Evolutionary conservation across 2,329 filamentous ascomycete genomes (phyloP), one percentile per base, ranked within the genome.

Genomic region (Aspergillus fructus): DNA sequence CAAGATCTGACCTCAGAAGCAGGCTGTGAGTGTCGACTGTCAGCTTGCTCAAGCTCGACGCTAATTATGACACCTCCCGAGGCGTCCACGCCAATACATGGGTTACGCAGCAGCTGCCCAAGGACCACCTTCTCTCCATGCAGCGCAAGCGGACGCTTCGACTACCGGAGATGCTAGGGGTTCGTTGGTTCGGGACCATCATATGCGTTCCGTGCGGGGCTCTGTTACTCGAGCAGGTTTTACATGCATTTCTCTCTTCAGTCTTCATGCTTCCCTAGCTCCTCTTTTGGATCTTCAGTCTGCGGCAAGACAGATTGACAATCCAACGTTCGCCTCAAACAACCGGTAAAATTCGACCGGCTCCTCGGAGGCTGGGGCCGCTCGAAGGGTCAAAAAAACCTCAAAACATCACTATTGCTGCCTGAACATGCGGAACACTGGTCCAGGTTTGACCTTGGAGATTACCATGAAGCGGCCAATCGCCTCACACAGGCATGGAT

Each of bases 21-120:
- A 49, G 33, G 47, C 12, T 27, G 21, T 27, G 17, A 19, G 15
- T 11, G 4, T 13, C 37, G 39, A 52, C 58, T 58, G 39, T 56
- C 58, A 48, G 34, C 50, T 30, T 49, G 49, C 56, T 51, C 49
- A 45, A 42, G 55, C 41, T 55, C 48, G 41, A 41, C 55, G 53
- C 58, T 56, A 61, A 58, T 43, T 53, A 59, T 59, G 57, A 57
- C 60, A 58, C 59, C 57, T 47, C 56, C 58, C 40, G 49, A 58
- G 52, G 49, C 53, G 53, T 56, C 58, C 54, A 57, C 59, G 45
- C 56, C 53, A 60, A 56, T 63, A 59, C 62, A 59, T 55, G 60
- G 62, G 59, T 64, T 59, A 63, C 62, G 63, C 62, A 64, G 55
- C 52, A 60, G 56, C 61, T 39, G 41, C 54, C 55, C 55, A 56